Evolutionary conservation across 2,329 filamentous ascomycete genomes (phyloP), one percentile per base, ranked within the genome.

Genomic region (Lachnellula occidentalis): DNA sequence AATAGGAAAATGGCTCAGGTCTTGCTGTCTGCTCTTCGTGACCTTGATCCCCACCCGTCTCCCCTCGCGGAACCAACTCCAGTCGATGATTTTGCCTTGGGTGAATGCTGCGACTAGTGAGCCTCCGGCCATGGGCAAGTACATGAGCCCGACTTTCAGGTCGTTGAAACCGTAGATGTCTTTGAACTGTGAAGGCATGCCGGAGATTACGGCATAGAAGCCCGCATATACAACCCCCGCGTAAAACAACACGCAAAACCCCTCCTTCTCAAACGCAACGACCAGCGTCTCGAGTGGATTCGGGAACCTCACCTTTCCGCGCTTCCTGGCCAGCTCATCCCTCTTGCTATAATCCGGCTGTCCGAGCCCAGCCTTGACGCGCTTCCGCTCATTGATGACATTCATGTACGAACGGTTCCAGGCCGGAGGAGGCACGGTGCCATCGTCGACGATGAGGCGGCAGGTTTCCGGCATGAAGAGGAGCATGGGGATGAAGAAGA

Each of bases 11-110:
- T 68, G 58, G 0, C 69, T 61, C 12, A 81, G 67, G 56, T 81
- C 75, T 34, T 73, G 72, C 58, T 78, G 78, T 9, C 78, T 77
- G 47, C 73, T 78, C 60, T 75, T 76, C 53, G 77, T 77, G 51
- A 85, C 75, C 0, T 74, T 64, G 9, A 87, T 70, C 9, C 79
- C 79, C 0, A 81, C 67, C 5, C 70, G 73, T 9, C 69, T 66
- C 12, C 85, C 84, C 55, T 86, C 77, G 1, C 85, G 79, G 1
- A 78, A 75, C 66, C 84, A 91, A 67, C 88, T 89, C 71, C 78
- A 78, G 67, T 90, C 87, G 41, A 88, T 76, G 1, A 82, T 58
- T 1, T 74, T 73, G 0, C 86, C 83, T 12, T 71, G 69, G 3
- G 73, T 61, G n/a, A 72, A 61, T 1, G 75, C 74, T 1, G 76